Percentiles rank a stretch among this genome's conserved stretches.
Conservation (phyloP, 306 rosid genomes). For the Cucurbita moschata region DNA sequence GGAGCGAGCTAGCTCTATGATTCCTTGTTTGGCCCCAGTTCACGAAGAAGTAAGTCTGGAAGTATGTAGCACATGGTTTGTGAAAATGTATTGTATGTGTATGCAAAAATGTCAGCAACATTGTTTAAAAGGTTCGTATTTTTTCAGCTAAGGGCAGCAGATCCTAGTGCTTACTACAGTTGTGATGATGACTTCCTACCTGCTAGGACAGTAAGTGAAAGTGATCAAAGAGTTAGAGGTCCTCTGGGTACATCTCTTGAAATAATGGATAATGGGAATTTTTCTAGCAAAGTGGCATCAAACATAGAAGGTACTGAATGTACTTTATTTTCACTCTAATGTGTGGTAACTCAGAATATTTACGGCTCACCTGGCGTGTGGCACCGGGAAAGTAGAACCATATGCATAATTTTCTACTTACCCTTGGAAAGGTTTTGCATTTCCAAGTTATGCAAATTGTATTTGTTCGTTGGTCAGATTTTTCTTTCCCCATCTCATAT, state of each 20-base stretch:
- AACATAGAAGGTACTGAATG: conserved; percentile 46
- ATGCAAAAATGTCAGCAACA: neutral
- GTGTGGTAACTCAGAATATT: conserved; percentile 1
- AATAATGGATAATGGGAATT: conserved; percentile 13
- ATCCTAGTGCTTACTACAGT: conserved; percentile 50
- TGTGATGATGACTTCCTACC: conserved; percentile 51
- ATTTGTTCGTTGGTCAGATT: neutral
- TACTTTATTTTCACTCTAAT: conserved; percentile 2
- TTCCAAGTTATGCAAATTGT: neutral
- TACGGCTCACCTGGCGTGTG: neutral
- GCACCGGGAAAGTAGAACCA: neutral
- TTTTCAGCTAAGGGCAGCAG: conserved; percentile 37
- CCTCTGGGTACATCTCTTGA: conserved; percentile 18
- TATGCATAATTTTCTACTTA: neutral
- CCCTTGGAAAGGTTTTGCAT: neutral
- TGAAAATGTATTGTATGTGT: neutral
- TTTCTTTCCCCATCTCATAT: neutral
- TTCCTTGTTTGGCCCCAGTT: conserved; percentile 54
- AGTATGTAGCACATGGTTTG: neutral
- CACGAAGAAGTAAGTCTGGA: conserved; percentile 62
- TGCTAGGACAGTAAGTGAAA: conserved; percentile 20
- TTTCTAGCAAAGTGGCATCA: conserved; percentile 15
- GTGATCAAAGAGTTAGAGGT: conserved; percentile 14
- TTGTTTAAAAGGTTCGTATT: neutral
- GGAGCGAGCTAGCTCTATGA: conserved; percentile 28